Conservation (phyloP, 805 yeast genomes). For the Brettanomyces sp. region DNA sequence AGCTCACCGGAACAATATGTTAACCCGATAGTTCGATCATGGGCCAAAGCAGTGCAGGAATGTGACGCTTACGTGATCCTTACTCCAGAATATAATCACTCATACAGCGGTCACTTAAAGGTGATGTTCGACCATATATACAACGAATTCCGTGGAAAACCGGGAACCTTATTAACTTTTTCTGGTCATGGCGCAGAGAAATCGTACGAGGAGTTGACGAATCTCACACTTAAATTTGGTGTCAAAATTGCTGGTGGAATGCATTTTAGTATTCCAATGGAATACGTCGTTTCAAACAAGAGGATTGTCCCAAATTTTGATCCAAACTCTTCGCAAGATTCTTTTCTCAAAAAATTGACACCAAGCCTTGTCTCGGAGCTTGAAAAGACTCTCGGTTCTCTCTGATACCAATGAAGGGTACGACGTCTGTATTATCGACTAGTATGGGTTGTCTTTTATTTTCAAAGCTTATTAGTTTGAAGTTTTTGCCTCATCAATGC, state of each 20-base stretch:
- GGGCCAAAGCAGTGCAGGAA: background rate
- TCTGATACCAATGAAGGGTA: no score
- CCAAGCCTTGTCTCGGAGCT: background rate
- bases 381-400: no score
- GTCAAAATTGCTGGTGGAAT: constrained; percentile 3
- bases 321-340: constrained; percentile 2
- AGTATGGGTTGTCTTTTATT: no score
- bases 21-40: background rate
- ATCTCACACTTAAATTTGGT: constrained; percentile 1
- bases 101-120: constrained; percentile 6
- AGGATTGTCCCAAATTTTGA: constrained; percentile 2
- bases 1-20: constrained; percentile 1
- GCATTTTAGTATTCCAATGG: constrained; percentile 2
- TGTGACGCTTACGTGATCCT: constrained; percentile 6
- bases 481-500: no score
- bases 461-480: no score
- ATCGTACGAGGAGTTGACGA: constrained; percentile 1
- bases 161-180: constrained; percentile 1
- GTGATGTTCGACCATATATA: constrained; percentile 7
- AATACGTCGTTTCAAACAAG: constrained; percentile 1
- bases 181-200: background rate
- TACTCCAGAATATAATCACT: constrained; percentile 6
- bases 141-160: constrained; percentile 4
- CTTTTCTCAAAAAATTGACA: constrained; percentile 3
- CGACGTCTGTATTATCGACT: no score